Conservation (phyloP, 2,329 filamentous ascomycete species). For the Beauveria australis region DNA sequence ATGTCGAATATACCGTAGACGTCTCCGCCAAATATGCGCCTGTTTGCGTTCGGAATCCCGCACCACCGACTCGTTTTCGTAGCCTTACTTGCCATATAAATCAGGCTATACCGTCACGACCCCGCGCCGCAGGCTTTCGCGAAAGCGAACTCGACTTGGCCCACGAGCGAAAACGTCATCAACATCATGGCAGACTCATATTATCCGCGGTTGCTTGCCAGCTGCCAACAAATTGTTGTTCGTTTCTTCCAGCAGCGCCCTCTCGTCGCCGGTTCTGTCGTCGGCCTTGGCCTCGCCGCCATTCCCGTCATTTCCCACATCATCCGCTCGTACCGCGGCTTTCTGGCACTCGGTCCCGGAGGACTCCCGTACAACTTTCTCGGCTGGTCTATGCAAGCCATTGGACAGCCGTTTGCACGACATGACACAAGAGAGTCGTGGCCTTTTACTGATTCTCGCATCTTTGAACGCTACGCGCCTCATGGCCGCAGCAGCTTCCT, state of each 20-base stretch:
- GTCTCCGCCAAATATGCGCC: background rate
- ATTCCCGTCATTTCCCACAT: constrained; percentile 16
- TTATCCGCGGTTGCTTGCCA: background rate
- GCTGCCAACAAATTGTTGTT: background rate
- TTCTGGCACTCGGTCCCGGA: constrained; percentile 34
- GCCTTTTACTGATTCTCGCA: constrained; percentile 18
- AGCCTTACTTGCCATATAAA: background rate
- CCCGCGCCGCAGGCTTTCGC: background rate
- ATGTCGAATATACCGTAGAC: background rate
- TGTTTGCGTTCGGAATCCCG: background rate
- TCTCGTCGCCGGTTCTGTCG: background rate
- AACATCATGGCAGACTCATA: background rate
- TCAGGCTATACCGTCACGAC: background rate
- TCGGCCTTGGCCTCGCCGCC: constrained; percentile 1
- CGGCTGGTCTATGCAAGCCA: constrained; percentile 32
- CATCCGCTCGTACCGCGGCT: constrained; percentile 28
- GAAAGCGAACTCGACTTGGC: background rate
- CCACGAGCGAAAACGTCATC: too few species aligned
- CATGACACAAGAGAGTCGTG: constrained; percentile 24
- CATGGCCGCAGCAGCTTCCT: constrained; percentile 19
- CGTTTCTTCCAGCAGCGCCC: background rate
- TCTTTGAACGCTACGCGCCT: constrained; percentile 19
- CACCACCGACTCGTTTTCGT: background rate
- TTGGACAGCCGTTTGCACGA: constrained; percentile 24
- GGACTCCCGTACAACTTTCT: constrained; percentile 33